Evolutionary conservation across 1,284 basidiomycete species (phyloP).

Genomic region (Sanghuangporus baumii): DNA sequence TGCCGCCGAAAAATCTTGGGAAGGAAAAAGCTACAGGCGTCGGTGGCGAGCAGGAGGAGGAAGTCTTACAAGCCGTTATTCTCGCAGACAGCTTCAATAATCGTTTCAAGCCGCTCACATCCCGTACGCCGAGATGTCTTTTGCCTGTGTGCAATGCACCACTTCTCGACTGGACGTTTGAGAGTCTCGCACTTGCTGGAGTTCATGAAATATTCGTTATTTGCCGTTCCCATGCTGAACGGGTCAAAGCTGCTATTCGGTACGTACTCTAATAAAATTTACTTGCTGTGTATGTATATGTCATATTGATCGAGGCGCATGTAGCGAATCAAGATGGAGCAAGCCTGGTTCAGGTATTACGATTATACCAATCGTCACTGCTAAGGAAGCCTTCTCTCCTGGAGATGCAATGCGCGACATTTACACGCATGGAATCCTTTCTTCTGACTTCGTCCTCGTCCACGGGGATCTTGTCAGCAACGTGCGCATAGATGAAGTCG

Average conservation of each 20-base stretch:
- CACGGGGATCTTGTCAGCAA: constrained; percentile 94
- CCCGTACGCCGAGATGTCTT: constrained; percentile 80
- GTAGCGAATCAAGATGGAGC: constrained; percentile 68
- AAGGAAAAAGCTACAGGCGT: constrained; percentile 52
- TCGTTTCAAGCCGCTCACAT: constrained; percentile 84
- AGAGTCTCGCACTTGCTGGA: constrained; percentile 86
- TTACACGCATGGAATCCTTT: constrained; percentile 89
- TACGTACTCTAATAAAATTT: constrained; percentile 33
- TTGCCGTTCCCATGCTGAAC: constrained; percentile 80
- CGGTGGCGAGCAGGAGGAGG: constrained; percentile 72
- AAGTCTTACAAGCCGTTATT: constrained; percentile 86
- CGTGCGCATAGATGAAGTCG: constrained; percentile 84
- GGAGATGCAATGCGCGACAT: constrained; percentile 97
- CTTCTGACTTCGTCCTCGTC: constrained; percentile 90
- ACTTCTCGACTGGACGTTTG: constrained; percentile 93
- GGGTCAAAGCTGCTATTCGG: constrained; percentile 78
- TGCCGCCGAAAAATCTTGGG: constrained; percentile 56
- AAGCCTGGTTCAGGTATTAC: constrained; percentile 71
- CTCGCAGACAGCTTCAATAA: constrained; percentile 95
- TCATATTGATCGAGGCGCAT: not conserved
- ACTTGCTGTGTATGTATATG: not conserved
- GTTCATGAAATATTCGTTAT: constrained; percentile 96
- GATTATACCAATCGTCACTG: constrained; percentile 84
- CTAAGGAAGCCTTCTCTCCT: constrained; percentile 83
- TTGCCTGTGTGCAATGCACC: constrained; percentile 93